Evolutionary conservation across 148 eudicot genomes (phyloP).

Genomic region (Fagopyrum tataricum): DNA sequence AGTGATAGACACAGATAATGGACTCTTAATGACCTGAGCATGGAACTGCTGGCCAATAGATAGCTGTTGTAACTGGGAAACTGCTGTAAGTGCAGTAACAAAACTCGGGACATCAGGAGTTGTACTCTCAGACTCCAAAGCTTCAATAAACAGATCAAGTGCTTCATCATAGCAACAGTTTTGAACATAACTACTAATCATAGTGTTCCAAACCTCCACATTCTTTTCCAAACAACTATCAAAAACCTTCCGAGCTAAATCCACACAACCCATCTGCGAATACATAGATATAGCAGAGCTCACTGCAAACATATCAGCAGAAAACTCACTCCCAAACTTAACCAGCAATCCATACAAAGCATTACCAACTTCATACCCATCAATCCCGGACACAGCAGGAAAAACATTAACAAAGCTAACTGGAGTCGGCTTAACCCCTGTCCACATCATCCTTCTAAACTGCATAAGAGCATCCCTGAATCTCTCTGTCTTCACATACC

Average conservation of each 20-base stretch:
- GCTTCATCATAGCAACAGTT: slow-evolving; percentile 54
- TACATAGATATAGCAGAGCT: slow-evolving; percentile 77
- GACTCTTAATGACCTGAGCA: slow-evolving; percentile 52
- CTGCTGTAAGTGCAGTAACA: slow-evolving; percentile 60
- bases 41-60: slow-evolving; percentile 57
- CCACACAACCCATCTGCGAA: slow-evolving; percentile 59
- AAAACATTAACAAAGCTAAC: slow-evolving; percentile 87
- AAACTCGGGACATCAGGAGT: slow-evolving; percentile 55
- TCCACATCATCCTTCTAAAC: slow-evolving; percentile 66
- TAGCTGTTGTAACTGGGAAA: slow-evolving; percentile 69
- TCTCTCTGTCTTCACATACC: slow-evolving; percentile 52
- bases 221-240: slow-evolving; percentile 56
- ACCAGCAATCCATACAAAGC: slow-evolving; percentile 61
- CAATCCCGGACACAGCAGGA: slow-evolving; percentile 47
- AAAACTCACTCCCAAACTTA: slow-evolving; percentile 52
- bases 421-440: slow-evolving; percentile 46
- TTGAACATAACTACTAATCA: slow-evolving; percentile 80
- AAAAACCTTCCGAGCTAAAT: slow-evolving; percentile 54
- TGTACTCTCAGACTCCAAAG: slow-evolving; percentile 33
- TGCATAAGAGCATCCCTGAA: slow-evolving; percentile 45
- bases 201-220: slow-evolving; percentile 90
- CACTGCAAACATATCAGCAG: slow-evolving; percentile 51
- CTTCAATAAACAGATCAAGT: slow-evolving; percentile 51
- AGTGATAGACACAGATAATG: slow-evolving; percentile 25
- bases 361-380: slow-evolving; percentile 35